phyloP scores from a whole-genome alignment of 768 basidiomycete genomes.

The Kwoniella shandongensis region DNA sequence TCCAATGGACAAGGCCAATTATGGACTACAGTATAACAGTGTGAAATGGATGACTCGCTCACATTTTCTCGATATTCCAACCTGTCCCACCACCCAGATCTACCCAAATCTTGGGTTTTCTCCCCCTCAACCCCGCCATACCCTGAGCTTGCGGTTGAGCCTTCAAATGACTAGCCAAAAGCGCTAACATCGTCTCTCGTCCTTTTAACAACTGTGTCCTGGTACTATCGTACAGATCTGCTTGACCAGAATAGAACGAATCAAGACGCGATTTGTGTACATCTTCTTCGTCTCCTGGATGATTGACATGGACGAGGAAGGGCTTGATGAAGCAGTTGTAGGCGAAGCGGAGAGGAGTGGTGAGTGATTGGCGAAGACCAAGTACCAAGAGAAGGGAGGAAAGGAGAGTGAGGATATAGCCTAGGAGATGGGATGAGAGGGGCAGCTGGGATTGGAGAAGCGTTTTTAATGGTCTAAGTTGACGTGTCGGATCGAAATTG shows the following conservation, averaged over 20 bases:
- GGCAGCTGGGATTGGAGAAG: constrained; percentile 1
- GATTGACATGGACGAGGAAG: constrained; percentile 28
- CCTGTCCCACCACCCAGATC: constrained; percentile 77
- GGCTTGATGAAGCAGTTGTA: constrained; percentile 55
- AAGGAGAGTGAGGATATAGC: constrained; percentile 15
- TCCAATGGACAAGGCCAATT: no score
- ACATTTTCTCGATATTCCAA: constrained; percentile 70
- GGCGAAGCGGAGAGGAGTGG: constrained; percentile 45
- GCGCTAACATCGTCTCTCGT: constrained; percentile 68
- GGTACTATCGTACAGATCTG: constrained; percentile 71
- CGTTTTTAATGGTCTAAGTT: background rate
- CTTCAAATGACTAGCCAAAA: constrained; percentile 66
- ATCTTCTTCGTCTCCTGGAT: background rate
- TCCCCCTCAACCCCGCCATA: constrained; percentile 44
- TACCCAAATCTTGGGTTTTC: constrained; percentile 67
- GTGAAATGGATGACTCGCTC: no score
- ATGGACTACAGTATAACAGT: no score
- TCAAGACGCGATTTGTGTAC: constrained; percentile 52
- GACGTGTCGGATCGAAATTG: no score
- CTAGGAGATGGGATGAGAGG: background rate
- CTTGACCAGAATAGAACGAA: constrained; percentile 67
- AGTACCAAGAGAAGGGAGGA: constrained; percentile 22
- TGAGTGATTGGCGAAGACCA: constrained; percentile 17
- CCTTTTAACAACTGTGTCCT: constrained; percentile 65
- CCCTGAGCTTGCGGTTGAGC: constrained; percentile 50